Conservation (phyloP, 768 basidiomycete species). For the Rickenella mellea region DNA sequence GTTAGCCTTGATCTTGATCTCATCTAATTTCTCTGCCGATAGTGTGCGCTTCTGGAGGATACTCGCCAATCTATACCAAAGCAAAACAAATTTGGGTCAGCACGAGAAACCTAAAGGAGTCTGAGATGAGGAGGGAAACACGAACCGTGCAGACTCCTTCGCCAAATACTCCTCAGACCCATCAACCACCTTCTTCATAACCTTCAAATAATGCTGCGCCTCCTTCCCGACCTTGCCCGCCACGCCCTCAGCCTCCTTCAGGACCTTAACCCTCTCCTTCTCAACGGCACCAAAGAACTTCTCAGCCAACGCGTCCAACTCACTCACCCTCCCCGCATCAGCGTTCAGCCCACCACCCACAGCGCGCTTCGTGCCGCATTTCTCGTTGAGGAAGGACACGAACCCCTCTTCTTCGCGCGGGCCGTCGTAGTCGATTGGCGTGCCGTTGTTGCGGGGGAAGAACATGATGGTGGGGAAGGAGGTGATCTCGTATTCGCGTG, state of each 20-base stretch:
- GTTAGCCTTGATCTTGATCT: constrained; percentile 89
- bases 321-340: constrained; percentile 73
- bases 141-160: constrained; percentile 80
- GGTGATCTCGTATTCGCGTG: constrained; percentile 58
- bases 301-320: constrained; percentile 70
- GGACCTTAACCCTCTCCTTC: constrained; percentile 48
- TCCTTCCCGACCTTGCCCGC: constrained; percentile 39
- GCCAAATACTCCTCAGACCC: constrained; percentile 66
- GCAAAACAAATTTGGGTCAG: constrained; percentile 9
- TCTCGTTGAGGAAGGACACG: constrained; percentile 71
- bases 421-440: constrained; percentile 57
- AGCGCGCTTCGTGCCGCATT: constrained; percentile 78
- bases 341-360: constrained; percentile 71
- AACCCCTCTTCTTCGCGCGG: constrained; percentile 70
- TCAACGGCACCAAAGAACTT: constrained; percentile 60
- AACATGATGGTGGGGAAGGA: constrained; percentile 95
- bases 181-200: constrained; percentile 81
- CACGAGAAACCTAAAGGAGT: constrained; percentile 7
- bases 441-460: constrained; percentile 68
- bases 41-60: constrained; percentile 77
- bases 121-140: not conserved
- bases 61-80: constrained; percentile 49
- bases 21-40: constrained; percentile 74
- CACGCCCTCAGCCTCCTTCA: constrained; percentile 52
- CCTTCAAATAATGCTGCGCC: constrained; percentile 74